Conservation (phyloP, 441 rosid genomes). For the Populus trichocarpa region DNA sequence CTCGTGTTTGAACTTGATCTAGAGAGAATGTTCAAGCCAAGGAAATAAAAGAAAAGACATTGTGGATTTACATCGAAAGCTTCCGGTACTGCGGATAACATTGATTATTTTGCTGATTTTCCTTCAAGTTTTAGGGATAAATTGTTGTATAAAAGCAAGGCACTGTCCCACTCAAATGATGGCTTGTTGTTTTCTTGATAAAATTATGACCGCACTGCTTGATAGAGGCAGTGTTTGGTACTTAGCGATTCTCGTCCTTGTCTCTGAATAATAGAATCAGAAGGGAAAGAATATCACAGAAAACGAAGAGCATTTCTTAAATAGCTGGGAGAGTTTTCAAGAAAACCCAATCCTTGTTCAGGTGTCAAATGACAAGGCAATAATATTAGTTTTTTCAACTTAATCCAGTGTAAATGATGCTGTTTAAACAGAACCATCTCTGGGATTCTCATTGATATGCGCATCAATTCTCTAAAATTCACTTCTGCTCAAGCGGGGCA, state of each 20-base stretch:
- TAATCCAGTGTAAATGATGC: not conserved
- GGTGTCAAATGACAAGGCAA: not conserved
- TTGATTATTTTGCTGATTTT: not conserved
- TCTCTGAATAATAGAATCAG: no score
- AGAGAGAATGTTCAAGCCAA: not conserved
- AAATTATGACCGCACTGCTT: no score
- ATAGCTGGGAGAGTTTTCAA: no score
- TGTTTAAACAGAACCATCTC: not conserved
- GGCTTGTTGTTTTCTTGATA: not conserved
- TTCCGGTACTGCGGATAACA: not conserved
- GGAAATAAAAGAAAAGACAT: constrained; percentile 21
- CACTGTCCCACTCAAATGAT: not conserved
- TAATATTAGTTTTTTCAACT: not conserved
- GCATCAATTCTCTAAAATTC: no score
- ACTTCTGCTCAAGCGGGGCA: not conserved
- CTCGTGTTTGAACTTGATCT: constrained; percentile 1
- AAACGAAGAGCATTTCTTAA: no score
- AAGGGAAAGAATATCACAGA: no score
- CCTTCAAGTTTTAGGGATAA: not conserved
- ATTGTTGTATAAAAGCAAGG: not conserved
- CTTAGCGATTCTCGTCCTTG: no score
- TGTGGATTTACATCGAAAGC: not conserved
- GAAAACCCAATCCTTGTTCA: not conserved
- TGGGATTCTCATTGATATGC: not conserved
- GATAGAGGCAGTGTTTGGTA: no score